Percentiles rank a stretch among this genome's conserved stretches.
phyloP scores from a whole-genome alignment of 352 stramenopile species.

The Phytophthora rubi region DNA sequence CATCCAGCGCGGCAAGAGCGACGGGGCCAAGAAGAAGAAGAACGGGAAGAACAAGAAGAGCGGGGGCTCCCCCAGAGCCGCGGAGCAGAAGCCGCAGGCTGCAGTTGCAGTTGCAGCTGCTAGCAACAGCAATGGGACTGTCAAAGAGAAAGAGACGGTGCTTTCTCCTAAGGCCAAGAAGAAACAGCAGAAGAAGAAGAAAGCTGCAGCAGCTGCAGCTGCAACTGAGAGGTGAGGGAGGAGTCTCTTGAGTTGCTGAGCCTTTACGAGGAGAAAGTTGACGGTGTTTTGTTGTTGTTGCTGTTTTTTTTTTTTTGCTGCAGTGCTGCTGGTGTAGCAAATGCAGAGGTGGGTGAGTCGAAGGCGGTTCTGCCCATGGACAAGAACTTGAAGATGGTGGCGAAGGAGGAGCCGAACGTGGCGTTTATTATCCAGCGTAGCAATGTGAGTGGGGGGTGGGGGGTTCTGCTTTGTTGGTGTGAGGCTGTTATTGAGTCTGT shows the following conservation, averaged over 20 bases:
- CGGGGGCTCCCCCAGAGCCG: conserved; percentile 16
- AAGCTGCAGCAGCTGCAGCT: conserved; percentile 6
- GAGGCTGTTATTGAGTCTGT: neutral
- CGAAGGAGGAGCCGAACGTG: conserved; percentile 75
- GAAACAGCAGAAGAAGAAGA: conserved; percentile 48
- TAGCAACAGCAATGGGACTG: neutral
- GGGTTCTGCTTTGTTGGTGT: neutral
- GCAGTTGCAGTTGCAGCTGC: neutral
- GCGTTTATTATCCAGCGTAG: conserved; percentile 89
- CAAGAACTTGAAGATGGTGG: conserved; percentile 67
- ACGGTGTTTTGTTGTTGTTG: neutral
- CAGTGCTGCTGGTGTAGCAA: conserved; percentile 18
- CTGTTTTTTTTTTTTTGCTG: neutral
- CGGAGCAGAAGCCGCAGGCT: conserved; percentile 26
- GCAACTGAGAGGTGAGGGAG: conserved; percentile 9
- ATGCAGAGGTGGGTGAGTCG: conserved; percentile 9
- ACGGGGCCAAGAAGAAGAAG: conserved; percentile 54
- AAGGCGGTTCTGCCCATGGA: conserved; percentile 63
- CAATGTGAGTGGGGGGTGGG: conserved; percentile 51
- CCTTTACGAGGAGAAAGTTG: neutral
- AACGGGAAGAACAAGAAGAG: conserved; percentile 31
- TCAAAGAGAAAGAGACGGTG: conserved; percentile 18
- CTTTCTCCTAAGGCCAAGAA: conserved; percentile 39
- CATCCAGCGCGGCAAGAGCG: conserved; percentile 55
- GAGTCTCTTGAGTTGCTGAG: neutral